These are phyloP conservation scores for Turnera subulata DNA, from an alignment of 345 rosid genomes.

Conservation along the genomic window DNA sequence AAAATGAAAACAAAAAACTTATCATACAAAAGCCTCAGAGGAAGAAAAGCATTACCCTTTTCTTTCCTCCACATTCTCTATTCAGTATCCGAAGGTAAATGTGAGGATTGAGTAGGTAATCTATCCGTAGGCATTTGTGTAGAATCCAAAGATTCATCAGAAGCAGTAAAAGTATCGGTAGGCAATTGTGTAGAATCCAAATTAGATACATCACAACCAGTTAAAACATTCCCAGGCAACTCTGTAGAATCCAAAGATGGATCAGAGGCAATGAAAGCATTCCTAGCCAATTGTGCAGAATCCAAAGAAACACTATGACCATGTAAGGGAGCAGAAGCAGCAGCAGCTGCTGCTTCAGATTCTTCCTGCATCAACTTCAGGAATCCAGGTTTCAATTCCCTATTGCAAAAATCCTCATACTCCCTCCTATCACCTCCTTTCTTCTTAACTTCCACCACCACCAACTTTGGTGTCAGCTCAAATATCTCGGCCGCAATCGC, in stretches of 20 bases:
- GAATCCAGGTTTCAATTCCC: constrained; percentile 67
- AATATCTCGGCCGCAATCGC: constrained; percentile 39
- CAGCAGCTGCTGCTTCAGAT: constrained; percentile 24
- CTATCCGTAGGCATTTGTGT: too few relatives aligned
- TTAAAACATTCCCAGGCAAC: too few relatives aligned
- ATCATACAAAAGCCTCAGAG: constrained; percentile 21
- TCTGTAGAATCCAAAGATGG: too few relatives aligned
- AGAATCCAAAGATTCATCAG: too few relatives aligned
- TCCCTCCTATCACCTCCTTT: constrained; percentile 78
- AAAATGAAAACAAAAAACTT: neutral
- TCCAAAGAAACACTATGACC: neutral
- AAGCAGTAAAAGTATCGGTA: too few relatives aligned
- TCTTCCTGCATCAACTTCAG: constrained; percentile 62
- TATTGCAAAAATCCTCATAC: constrained; percentile 73
- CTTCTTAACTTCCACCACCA: constrained; percentile 82
- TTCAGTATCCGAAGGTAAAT: constrained; percentile 65
- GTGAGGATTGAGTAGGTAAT: too few relatives aligned
- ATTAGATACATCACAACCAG: too few relatives aligned
- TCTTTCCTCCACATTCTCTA: constrained; percentile 33
- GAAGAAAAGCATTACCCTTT: constrained; percentile 35
- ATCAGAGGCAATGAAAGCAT: neutral
- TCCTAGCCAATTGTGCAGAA: constrained; percentile 5
- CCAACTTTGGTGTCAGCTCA: constrained; percentile 44
- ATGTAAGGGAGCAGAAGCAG: constrained; percentile 10
- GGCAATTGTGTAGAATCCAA: too few relatives aligned